Evolutionary conservation across 345 rosid genomes (phyloP), one percentile per base, ranked within the genome.

Genomic region (Litchi chinensis): DNA sequence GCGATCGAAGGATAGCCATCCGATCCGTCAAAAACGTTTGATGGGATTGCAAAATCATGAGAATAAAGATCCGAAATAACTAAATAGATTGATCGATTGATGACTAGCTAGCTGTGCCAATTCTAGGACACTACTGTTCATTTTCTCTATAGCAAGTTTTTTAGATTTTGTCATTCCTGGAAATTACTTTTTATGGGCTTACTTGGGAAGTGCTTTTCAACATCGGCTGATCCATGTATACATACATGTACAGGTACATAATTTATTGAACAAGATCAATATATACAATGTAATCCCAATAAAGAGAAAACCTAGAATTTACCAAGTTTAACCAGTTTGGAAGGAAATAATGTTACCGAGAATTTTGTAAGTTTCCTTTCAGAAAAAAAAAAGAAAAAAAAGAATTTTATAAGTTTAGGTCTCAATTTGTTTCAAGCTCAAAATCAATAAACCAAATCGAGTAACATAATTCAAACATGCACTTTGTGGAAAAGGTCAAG

Each of bases 31-130:
- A 75, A 19, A 2, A 18, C 65, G 32, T 39, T 26, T 1, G 77
- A 44, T 74, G 77, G 60, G 70, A 63, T 64, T 26, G 59, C 26
- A 75, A 46, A 64, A 44, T 64, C 26, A 74, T 37, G 71, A 13
- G 54, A 39, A 28, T 6, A 32, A 32, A 32, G 37, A 32, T 1
- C 3, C 37, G 37, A 32, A 32, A 32, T 68, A 11, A 19, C 13
- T 46, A 21, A 4, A 71, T 60, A 56, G 77, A 74, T 48, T 75
- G 63, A 48, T 75, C 50, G 65, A 19, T 11, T 57, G 48, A 19
- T 11, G 12, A 11, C 12, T 28, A 71, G 22, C n/a, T 18, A 43
- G 24, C 28, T n/a, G 21, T 3, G 9, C 37, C 22, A 74, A 2
- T 41, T 74, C 68, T 74, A 43, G 18, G 11, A 72, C 39, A 59